Evolutionary conservation across 2,329 filamentous ascomycete genomes (phyloP).

Genomic region (Sclerotinia glacialis): DNA sequence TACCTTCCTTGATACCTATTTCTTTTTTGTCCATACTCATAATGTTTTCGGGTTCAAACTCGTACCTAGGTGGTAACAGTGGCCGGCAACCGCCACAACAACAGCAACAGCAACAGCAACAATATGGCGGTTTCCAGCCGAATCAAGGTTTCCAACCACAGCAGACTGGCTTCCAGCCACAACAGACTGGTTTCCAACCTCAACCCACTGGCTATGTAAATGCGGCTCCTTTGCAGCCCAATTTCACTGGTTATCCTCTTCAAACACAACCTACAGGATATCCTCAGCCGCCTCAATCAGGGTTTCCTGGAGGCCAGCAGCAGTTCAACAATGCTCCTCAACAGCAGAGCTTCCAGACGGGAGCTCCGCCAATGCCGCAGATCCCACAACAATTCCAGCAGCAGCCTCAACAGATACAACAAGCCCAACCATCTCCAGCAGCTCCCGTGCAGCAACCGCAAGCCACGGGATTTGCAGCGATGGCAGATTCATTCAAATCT

Average conservation of each 20-base stretch:
- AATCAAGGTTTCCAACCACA: constrained; percentile 29
- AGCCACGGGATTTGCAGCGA: constrained; percentile 62
- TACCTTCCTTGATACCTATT: constrained; percentile 23
- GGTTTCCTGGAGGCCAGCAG: constrained; percentile 50
- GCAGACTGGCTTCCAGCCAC: constrained; percentile 28
- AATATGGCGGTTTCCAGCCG: constrained; percentile 21
- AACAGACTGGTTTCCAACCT: constrained; percentile 28
- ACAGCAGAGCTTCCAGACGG: constrained; percentile 42
- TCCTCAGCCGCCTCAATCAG: constrained; percentile 52
- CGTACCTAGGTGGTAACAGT: constrained; percentile 76
- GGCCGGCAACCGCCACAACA: constrained; percentile 51
- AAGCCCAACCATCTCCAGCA: constrained; percentile 55
- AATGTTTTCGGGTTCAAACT: constrained; percentile 91
- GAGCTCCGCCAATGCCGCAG: constrained; percentile 39
- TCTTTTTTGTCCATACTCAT: constrained; percentile 31
- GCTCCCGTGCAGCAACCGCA: constrained; percentile 63
- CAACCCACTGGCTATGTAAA: constrained; percentile 37
- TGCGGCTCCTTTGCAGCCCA: constrained; percentile 38
- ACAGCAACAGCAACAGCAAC: constrained; percentile 39
- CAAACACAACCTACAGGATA: constrained; percentile 51
- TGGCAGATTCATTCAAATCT: constrained; percentile 64
- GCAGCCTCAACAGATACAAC: constrained; percentile 39
- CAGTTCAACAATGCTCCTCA: constrained; percentile 46
- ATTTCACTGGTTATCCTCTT: constrained; percentile 37
- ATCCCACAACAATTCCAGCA: constrained; percentile 39